Evolutionary conservation across 2,329 filamentous ascomycete species (phyloP).

Genomic region (Xenoacremonium recifei): DNA sequence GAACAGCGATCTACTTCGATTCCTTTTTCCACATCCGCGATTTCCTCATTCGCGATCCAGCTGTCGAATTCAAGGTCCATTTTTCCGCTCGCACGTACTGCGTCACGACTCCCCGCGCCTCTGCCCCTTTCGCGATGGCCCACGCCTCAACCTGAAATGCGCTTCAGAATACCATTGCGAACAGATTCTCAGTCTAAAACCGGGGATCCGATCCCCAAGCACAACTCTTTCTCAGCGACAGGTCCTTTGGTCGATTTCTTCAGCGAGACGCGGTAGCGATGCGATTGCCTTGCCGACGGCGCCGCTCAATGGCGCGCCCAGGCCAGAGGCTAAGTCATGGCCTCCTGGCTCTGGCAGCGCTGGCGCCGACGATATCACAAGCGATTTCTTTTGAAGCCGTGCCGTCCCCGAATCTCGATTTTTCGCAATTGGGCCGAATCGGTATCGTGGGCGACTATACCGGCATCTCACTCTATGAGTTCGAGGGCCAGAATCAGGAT

Average conservation of each 20-base stretch:
- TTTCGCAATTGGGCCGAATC: conserved; percentile 75
- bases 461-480: conserved; percentile 87
- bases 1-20: neutral
- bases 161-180: conserved; percentile 14
- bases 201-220: conserved; percentile 8
- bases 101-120: conserved; percentile 15
- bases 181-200: conserved; percentile 12
- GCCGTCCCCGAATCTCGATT: conserved; percentile 72
- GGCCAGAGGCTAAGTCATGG: conserved; percentile 26
- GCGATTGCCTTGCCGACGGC: conserved; percentile 46
- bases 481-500: conserved; percentile 72
- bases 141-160: conserved; percentile 29
- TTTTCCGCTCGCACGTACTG: conserved; percentile 6
- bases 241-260: conserved; percentile 11
- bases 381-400: conserved; percentile 60
- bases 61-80: neutral
- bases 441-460: conserved; percentile 87
- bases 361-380: conserved; percentile 41
- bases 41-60: neutral
- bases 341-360: conserved; percentile 39
- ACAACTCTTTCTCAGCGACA: conserved; percentile 3
- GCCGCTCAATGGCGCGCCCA: conserved; percentile 38
- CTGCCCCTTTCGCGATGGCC: conserved; percentile 25
- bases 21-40: neutral
- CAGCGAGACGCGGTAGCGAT: conserved; percentile 37